phyloP scores from a whole-genome alignment of 2,329 filamentous ascomycete genomes.

The Biscogniauxia sp. region DNA sequence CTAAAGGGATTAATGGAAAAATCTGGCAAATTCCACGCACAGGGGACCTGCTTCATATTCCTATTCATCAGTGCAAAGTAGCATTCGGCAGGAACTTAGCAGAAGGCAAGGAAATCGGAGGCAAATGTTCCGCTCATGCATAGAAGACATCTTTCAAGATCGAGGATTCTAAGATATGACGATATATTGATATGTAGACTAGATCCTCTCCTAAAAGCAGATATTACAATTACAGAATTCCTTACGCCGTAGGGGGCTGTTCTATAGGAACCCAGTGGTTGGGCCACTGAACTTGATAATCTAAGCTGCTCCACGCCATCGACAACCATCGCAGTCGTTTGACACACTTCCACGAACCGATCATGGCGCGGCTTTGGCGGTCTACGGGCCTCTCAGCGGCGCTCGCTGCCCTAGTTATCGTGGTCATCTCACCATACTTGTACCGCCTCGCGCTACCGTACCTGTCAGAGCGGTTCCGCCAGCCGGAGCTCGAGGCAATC shows the following conservation, averaged over 20 bases:
- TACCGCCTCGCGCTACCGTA: neutral
- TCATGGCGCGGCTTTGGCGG: neutral
- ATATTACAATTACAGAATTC: neutral
- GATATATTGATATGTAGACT: neutral
- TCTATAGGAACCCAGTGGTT: neutral
- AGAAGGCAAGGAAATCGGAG: neutral
- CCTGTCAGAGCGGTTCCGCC: neutral
- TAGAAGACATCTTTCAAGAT: neutral
- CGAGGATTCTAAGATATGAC: neutral
- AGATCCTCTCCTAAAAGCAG: neutral
- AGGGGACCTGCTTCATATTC: neutral
- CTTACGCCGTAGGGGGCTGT: neutral
- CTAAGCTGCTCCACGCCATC: neutral
- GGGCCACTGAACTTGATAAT: neutral
- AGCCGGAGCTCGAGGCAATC: neutral
- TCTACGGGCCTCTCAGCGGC: neutral
- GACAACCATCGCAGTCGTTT: neutral
- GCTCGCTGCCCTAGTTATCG: neutral
- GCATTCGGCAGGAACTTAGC: neutral
- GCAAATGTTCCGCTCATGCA: neutral
- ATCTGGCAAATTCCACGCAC: neutral
- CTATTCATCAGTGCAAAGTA: neutral
- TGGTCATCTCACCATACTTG: neutral
- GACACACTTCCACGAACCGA: neutral
- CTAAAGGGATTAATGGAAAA: too few relatives aligned